Evolutionary conservation across 371 early-diverging fungal species (phyloP), one percentile per base, ranked within the genome.

Genomic region (Massospora cicadina): DNA sequence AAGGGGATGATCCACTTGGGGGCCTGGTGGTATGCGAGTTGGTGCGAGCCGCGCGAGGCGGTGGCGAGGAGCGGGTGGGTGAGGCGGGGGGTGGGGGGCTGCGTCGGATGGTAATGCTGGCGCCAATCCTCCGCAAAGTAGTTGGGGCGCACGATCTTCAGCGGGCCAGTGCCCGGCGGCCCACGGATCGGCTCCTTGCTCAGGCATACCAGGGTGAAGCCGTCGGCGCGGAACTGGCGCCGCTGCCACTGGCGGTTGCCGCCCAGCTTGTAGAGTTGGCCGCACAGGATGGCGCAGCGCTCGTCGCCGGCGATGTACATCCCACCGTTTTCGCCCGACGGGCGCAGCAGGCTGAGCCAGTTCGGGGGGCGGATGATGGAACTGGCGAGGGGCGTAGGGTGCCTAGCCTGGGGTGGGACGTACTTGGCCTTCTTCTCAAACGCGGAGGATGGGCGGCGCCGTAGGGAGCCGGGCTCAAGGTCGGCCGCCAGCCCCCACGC

Each of bases 1-100:
- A 65, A 24, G 12, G 58, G 65, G 28, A 65, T 65, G 58, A 65
- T 33, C 65, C 65, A 65, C 54, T 65, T 65, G 17, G 65, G 65
- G 25, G 24, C 26, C 54, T 65, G 65, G 25, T 64, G 55, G 23
- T 65, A 65, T 13, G 17, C 24, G 1, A 57, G 30, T 24, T 7
- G 23, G 27, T 13, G 24, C 23, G 26, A 10, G 7, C 24, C 32
- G 3, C 28, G 60, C 17, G 17, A 17, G 3, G 60, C 17, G 23
- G 65, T 65, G 1, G 65, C 65, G 58, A 65, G 23, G 1, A 65
- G 58, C 2, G 65, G 65, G 27, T 65, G 65, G 1, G n/a, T 23
- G 3, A 65, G 2, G 25, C 30, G 55, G 7, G 65, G 65, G 3
- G 60, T 28, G 12, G 57, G 23, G 2, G 65, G 65, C 24, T 17